Conservation (phyloP, 148 eudicot genomes). For the Rhododendron vialii region DNA sequence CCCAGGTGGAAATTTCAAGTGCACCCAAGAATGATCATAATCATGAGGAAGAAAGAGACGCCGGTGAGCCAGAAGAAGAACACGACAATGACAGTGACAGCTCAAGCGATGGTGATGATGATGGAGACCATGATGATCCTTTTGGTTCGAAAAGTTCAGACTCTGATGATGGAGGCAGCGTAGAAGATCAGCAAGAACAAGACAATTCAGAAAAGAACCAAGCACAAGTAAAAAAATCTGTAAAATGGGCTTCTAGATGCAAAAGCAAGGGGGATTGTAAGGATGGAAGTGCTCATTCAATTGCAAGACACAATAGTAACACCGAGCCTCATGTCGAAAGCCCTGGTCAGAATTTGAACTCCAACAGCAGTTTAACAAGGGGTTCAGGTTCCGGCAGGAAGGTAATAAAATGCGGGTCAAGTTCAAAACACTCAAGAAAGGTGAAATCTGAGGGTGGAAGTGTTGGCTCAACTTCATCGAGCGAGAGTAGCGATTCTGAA, state of each 20-base stretch:
- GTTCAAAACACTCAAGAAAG: not conserved
- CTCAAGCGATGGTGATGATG: not conserved
- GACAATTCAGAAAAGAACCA: not conserved
- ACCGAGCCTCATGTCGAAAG: not conserved
- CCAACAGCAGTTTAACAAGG: not conserved
- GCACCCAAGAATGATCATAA: constrained; percentile 12
- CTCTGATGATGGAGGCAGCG: constrained; percentile 12
- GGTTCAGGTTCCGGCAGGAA: not conserved
- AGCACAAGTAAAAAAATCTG: not conserved
- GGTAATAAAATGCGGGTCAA: not conserved
- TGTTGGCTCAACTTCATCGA: not conserved
- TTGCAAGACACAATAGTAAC: not conserved
- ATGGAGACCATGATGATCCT: constrained; percentile 20
- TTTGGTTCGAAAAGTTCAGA: constrained; percentile 15
- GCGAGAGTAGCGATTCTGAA: not conserved
- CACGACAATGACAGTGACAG: constrained; percentile 4
- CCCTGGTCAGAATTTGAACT: not conserved
- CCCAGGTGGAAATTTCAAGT: constrained; percentile 13
- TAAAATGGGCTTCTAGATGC: constrained; percentile 13
- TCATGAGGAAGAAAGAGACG: constrained; percentile 16
- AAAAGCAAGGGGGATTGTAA: constrained; percentile 14
- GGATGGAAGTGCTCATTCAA: constrained; percentile 19
- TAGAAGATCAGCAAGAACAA: constrained; percentile 16
- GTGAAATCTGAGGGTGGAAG: not conserved
- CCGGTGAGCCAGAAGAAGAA: not conserved